These are phyloP conservation scores for Patellifolia procumbens DNA, from an alignment of 179 eudicot genomes.

Conservation along the genomic window DNA sequence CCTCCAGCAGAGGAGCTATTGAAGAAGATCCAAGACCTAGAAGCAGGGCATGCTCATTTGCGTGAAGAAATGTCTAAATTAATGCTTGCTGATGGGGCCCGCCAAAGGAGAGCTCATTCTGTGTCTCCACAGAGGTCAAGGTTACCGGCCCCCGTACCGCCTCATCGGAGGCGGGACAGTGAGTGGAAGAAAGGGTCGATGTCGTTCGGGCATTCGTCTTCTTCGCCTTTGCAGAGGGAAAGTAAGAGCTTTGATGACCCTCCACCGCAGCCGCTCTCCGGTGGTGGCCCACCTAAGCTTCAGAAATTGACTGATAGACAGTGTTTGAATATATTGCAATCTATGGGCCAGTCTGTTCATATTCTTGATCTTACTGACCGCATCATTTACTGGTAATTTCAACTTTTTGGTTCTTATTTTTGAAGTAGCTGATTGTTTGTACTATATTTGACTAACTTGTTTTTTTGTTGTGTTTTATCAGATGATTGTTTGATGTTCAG, in stretches of 20 bases:
- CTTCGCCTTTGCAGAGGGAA: conserved; percentile 81
- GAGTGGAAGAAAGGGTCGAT: conserved; percentile 53
- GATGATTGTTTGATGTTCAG: not conserved
- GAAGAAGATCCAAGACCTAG: conserved; percentile 79
- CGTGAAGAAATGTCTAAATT: conserved; percentile 73
- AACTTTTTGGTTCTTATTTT: conserved; percentile 6
- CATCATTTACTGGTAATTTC: conserved; percentile 68
- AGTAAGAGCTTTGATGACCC: conserved; percentile 37
- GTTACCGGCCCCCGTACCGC: conserved; percentile 29
- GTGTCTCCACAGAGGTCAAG: conserved; percentile 65
- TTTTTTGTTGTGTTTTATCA: not conserved
- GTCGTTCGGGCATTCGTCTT: conserved; percentile 61
- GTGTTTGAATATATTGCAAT: conserved; percentile 81
- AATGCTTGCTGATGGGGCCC: conserved; percentile 38
- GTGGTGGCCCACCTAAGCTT: conserved; percentile 11
- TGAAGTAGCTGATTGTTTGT: too few relatives aligned
- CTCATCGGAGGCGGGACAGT: conserved; percentile 19
- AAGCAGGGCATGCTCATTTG: conserved; percentile 78
- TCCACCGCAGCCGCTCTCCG: conserved; percentile 10
- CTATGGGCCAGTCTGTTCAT: conserved; percentile 94
- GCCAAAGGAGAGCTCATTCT: conserved; percentile 56
- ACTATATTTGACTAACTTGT: not conserved
- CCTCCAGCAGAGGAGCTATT: conserved; percentile 65
- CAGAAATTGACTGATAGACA: conserved; percentile 59
- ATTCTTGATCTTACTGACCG: conserved; percentile 55